Base-by-base conservation (phyloP, 768 basidiomycete species). In the Obba rivulosa region DNA sequence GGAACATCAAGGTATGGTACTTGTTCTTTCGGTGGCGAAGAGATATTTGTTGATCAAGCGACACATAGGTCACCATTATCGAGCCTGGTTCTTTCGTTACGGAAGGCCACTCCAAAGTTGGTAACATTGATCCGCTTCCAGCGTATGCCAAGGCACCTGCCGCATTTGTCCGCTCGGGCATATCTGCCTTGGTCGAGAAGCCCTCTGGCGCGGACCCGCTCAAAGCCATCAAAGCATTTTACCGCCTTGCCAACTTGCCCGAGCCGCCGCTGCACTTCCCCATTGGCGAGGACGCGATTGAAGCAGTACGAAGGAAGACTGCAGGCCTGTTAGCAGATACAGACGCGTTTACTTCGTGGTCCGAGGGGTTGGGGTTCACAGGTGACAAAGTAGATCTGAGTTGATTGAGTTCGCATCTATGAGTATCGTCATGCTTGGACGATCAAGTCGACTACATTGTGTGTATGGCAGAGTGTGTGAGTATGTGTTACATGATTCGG, bases 1-100 rank as follows among this genome's bases (percentile, higher is more conserved):
- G 68, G 69, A 62, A 66, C 45, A 67, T 69, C 52, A 70, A 58
- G 49, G 68, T 66, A 48, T 50, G 34, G 13, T 24, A n/a, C 28
- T 8, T 23, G 45, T 16, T 22, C 35, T 8, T 24, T 13, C 28
- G 5, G 17, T 34, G n/a, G 34, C 37, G n/a, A 7, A 16, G 18
- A 31, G 28, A 7, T 13, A 7, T 7, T 31, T 31, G 28, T 7
- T 13, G 13, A 7, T 5, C 5, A 31, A 31, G 7, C 28, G 28
- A 23, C n/a, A 18, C 34, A n/a, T n/a, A 53, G 56, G 24, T 54
- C 21, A 51, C 43, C 10, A 20, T 57, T 25, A 13, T 57, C 14
- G 46, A 54, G 41, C 50, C 46, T 2, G 52, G 46, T 2, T 17
- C 18, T 11, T 57, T 50, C 46, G 17, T 21, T 4, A 57, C 55